Evolutionary conservation across 805 yeast genomes (phyloP), one percentile per base, ranked within the genome.

Genomic region (Candida nonsorbophila): DNA sequence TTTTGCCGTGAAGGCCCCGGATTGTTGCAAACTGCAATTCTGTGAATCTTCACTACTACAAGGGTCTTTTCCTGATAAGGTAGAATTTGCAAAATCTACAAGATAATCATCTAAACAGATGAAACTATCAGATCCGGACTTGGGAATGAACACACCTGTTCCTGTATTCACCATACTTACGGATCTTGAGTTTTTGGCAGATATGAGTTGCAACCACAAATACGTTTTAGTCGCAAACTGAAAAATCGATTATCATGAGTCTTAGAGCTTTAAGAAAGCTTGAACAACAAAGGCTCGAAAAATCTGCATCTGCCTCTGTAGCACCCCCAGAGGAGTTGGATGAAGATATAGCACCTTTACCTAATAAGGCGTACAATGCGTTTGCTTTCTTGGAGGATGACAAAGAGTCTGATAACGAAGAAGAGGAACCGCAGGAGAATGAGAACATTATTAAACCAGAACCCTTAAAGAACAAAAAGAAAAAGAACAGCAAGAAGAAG

Each of bases 211-310:
- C 47, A 42, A 28, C 47, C 47, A 38, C 41, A 40, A 38, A 31
- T 15, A 18, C 17, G 7, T 9, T 17, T 29, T 21, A 16, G n/a
- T n/a, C 24, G 13, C 17, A 11, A 16, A 16, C 16, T 8, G 18
- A 7, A 16, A 18, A 27, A 29, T 29, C 14, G 6, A 7, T 14
- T 13, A 29, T 7, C 8, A 72, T 72, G 78, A 69, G 76, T 51
- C 65, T 72, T 2, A 59, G 77, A 40, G 72, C 72, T 5, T 49
- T 72, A 25, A 63, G 63, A 37, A 56, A 62, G 31, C 46, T 72
- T 8, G 68, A 69, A 33, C 62, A 45, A 24, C 53, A 53, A 29
- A 40, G 42, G 31, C 33, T 40, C 13, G 49, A 43, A 20, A 42
- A 40, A 12, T 20, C 20, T 6, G 28, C 22, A 15, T 16, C 37